Conservation (phyloP, 2,329 filamentous ascomycete genomes). For the Microdochium paspali region DNA sequence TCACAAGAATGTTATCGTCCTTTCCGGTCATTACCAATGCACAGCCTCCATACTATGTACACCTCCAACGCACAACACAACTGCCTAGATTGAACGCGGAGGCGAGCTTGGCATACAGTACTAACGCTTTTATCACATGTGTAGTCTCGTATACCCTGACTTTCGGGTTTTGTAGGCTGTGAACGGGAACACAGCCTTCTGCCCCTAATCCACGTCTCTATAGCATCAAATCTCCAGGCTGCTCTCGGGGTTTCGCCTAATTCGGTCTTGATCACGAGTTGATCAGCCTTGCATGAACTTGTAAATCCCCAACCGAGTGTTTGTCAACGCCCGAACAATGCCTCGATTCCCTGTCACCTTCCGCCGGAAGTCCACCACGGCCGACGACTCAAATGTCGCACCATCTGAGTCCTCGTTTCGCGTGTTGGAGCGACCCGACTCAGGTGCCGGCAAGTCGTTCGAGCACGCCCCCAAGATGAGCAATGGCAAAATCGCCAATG, state of each 20-base stretch:
- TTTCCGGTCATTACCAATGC: neutral
- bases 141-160: too few species aligned
- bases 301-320: neutral
- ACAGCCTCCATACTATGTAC: too few species aligned
- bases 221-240: too few species aligned
- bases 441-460: constrained; percentile 34
- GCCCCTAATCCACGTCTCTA: too few species aligned
- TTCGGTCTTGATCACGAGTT: neutral
- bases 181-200: too few species aligned
- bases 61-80: too few species aligned
- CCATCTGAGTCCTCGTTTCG: constrained; percentile 45
- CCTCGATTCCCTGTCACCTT: constrained; percentile 53
- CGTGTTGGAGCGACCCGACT: constrained; percentile 45
- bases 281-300: neutral
- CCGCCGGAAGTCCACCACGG: constrained; percentile 50
- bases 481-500: constrained; percentile 27
- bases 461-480: constrained; percentile 37
- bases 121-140: too few species aligned
- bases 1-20: neutral
- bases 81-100: too few species aligned
- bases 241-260: neutral
- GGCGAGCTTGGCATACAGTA: too few species aligned
- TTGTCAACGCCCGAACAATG: constrained; percentile 33
- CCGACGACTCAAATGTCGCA: constrained; percentile 42
- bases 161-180: too few species aligned